A percentile compares a stretch with the other conserved stretches of the same genome.
phyloP scores from a whole-genome alignment of 495 filamentous ascomycete genomes.

The Zalerion maritima region DNA sequence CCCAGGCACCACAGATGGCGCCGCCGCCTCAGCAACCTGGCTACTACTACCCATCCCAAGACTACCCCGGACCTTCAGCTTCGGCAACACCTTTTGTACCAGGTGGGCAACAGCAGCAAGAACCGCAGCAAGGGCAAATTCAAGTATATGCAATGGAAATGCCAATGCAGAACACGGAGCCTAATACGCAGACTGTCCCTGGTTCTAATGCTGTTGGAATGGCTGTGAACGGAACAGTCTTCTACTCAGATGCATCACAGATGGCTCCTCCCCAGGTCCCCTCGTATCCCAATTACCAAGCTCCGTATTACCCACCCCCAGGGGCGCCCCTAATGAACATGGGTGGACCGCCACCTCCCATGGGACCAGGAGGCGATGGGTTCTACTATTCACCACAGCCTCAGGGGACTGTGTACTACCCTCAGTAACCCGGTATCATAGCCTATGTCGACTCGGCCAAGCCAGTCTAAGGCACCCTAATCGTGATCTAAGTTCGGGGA shows the following conservation, averaged over 20 bases:
- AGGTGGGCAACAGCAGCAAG: conserved; percentile 34
- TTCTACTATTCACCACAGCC: conserved; percentile 60
- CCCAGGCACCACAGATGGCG: conserved; percentile 33
- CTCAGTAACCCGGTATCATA: conserved; percentile 26
- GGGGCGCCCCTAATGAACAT: conserved; percentile 53
- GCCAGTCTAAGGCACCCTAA: no score
- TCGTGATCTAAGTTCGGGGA: conserved; percentile 5
- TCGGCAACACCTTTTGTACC: conserved; percentile 44
- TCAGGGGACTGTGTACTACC: conserved; percentile 51
- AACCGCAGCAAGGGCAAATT: conserved; percentile 27
- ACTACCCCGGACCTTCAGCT: conserved; percentile 39
- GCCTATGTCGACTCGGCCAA: no score
- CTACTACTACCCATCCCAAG: conserved; percentile 38
- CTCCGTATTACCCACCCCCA: conserved; percentile 38
- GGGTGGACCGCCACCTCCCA: conserved; percentile 75
- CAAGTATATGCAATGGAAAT: conserved; percentile 28
- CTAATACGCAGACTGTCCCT: conserved; percentile 14
- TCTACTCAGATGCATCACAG: conserved; percentile 76
- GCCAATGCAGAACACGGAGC: conserved; percentile 11
- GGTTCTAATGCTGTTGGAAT: conserved; percentile 68
- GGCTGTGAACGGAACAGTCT: conserved; percentile 88
- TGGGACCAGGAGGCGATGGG: conserved; percentile 50
- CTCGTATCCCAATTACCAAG: conserved; percentile 32
- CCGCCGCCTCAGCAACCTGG: conserved; percentile 38
- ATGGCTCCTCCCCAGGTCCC: conserved; percentile 38